These are phyloP conservation scores for Phytophthora palmivora DNA, from an alignment of 352 stramenopile species.

Conservation along the genomic window DNA sequence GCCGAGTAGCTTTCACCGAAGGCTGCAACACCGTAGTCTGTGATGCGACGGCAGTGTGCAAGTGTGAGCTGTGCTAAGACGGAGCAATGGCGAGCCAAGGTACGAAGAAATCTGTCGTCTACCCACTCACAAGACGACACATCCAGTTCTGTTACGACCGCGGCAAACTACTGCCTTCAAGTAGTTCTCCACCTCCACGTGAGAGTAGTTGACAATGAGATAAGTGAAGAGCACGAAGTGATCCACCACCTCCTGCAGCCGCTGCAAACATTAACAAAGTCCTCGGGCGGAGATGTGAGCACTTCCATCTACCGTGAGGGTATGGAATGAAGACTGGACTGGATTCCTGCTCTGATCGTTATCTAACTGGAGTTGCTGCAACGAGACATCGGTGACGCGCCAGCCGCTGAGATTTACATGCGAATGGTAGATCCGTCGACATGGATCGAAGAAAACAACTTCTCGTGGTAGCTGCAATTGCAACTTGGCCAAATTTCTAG, in stretches of 20 bases:
- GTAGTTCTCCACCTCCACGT: constrained; percentile 25
- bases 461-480: constrained; percentile 47
- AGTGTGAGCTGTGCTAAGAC: constrained; percentile 46
- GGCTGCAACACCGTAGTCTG: constrained; percentile 70
- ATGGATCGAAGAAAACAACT: constrained; percentile 45
- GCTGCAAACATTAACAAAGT: constrained; percentile 25
- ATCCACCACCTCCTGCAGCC: constrained; percentile 13
- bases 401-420: constrained; percentile 68
- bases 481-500: constrained; percentile 35
- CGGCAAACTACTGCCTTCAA: constrained; percentile 29
- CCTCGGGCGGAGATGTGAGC: constrained; percentile 35
- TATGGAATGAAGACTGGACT: constrained; percentile 24
- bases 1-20: constrained; percentile 55
- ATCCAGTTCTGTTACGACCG: constrained; percentile 45
- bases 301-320: constrained; percentile 26
- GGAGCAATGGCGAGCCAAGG: constrained; percentile 47
- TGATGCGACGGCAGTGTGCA: constrained; percentile 59
- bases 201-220: constrained; percentile 36
- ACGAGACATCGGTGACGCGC: constrained; percentile 46
- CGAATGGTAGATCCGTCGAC: constrained; percentile 37
- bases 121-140: constrained; percentile 77
- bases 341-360: constrained; percentile 7
- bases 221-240: constrained; percentile 29
- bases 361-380: constrained; percentile 37
- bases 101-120: constrained; percentile 57